Conservation (phyloP, 192 early-diverging fungal genomes). For the Pilobolus umbonatus region DNA sequence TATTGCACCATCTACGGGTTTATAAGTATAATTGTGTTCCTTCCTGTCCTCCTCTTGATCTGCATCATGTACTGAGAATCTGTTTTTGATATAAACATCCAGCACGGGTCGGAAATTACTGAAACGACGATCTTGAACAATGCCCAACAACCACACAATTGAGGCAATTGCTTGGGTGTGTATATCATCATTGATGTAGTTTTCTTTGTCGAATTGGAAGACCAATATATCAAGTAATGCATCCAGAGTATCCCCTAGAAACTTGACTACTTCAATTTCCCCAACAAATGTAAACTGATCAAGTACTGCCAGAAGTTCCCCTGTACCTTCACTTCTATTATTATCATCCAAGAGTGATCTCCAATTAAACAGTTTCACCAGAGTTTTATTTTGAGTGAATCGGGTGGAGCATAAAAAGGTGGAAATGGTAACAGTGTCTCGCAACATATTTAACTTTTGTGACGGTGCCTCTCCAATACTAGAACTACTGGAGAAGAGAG, state of each 20-base stretch:
- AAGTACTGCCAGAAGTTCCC: conserved; percentile 37
- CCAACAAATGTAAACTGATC: conserved; percentile 53
- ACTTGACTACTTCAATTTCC: conserved; percentile 68
- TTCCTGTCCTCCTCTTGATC: neutral
- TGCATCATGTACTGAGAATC: conserved; percentile 30
- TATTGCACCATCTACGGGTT: conserved; percentile 1
- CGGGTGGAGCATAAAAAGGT: conserved; percentile 61
- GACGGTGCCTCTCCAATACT: neutral
- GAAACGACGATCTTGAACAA: conserved; percentile 59
- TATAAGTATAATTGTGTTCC: neutral
- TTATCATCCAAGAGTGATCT: conserved; percentile 22
- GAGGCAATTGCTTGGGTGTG: conserved; percentile 44
- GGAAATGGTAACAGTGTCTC: conserved; percentile 46
- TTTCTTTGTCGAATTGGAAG: conserved; percentile 1
- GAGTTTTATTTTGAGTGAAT: conserved; percentile 57
- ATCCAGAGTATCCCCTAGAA: conserved; percentile 57
- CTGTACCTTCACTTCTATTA: conserved; percentile 7
- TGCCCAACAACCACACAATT: conserved; percentile 51
- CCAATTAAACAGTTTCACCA: conserved; percentile 69
- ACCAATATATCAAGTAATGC: conserved; percentile 58
- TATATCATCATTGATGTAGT: conserved; percentile 19
- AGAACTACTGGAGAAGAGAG: neutral
- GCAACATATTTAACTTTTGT: conserved; percentile 5
- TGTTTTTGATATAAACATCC: conserved; percentile 55
- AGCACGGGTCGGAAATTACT: conserved; percentile 50